A percentile compares a stretch with the other conserved stretches of the same genome.
Conservation (phyloP, 352 stramenopile genomes). For the Pythium periplocum region DNA sequence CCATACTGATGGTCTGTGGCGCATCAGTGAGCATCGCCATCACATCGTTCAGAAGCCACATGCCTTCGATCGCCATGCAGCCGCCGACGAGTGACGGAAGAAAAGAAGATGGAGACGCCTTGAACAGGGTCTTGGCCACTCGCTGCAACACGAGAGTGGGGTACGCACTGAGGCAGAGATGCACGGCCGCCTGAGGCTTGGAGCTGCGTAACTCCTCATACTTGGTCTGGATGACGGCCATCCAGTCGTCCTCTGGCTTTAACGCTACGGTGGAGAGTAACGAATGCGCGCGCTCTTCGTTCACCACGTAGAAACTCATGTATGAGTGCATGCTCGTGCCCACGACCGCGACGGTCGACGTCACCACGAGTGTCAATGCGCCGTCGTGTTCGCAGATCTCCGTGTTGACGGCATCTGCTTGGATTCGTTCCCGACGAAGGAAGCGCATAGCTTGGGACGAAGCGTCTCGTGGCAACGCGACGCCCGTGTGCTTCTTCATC, state of each 20-base stretch:
- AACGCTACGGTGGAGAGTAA: neutral
- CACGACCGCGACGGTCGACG: neutral
- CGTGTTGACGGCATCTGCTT: neutral
- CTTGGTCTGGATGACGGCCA: neutral
- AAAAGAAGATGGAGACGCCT: too few relatives aligned
- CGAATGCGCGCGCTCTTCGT: too few relatives aligned
- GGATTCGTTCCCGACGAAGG: constrained; percentile 5
- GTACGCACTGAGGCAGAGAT: neutral
- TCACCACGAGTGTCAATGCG: neutral
- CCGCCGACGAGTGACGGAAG: neutral
- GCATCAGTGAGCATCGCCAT: neutral
- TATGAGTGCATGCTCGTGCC: neutral
- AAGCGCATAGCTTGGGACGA: neutral
- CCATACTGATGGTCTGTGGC: neutral
- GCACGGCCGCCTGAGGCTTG: neutral
- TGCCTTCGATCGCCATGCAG: neutral
- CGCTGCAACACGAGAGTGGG: neutral
- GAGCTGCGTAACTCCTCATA: neutral
- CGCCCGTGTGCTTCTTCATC: constrained; percentile 1
- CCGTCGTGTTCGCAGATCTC: neutral
- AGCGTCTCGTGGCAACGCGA: constrained; percentile 4
- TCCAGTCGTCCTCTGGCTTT: neutral
- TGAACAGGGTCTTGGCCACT: neutral
- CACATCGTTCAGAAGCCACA: neutral
- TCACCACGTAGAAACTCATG: neutral